phyloP scores from a whole-genome alignment of 2,329 filamentous ascomycete genomes.

The Cryphonectria nitschkei region DNA sequence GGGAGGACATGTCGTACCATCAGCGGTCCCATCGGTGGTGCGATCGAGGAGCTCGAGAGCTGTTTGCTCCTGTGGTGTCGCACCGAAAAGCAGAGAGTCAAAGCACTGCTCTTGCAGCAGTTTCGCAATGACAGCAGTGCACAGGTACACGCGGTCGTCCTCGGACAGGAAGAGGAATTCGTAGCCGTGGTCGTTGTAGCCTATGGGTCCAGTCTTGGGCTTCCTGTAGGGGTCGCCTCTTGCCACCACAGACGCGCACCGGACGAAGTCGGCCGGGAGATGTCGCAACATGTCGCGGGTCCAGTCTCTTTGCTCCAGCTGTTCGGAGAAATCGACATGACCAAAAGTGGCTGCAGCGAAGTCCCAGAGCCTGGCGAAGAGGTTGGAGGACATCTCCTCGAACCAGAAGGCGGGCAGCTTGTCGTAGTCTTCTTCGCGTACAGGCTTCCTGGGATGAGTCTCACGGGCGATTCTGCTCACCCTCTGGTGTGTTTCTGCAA shows the following conservation, averaged over 20 bases:
- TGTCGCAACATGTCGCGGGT: conserved; percentile 17
- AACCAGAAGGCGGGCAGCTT: conserved; percentile 26
- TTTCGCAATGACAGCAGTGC: conserved; percentile 43
- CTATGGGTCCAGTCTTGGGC: neutral
- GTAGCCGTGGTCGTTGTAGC: conserved; percentile 18
- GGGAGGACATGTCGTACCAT: conserved; percentile 14
- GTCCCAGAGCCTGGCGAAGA: conserved; percentile 26
- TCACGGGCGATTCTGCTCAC: conserved; percentile 3
- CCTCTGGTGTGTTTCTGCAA: conserved; percentile 6
- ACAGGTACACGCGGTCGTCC: conserved; percentile 34
- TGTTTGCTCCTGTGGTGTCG: conserved; percentile 31
- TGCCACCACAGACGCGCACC: conserved; percentile 23
- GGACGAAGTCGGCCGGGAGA: conserved; percentile 25
- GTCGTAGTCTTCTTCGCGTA: conserved; percentile 15
- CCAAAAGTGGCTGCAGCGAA: conserved; percentile 25
- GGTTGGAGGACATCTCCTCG: conserved; percentile 22
- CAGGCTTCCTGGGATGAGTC: conserved; percentile 12
- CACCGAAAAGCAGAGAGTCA: conserved; percentile 46
- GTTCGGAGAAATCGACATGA: neutral
- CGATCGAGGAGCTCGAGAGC: conserved; percentile 35
- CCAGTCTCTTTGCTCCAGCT: conserved; percentile 14
- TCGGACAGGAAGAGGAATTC: conserved; percentile 23
- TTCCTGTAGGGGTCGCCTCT: conserved; percentile 20
- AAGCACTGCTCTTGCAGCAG: conserved; percentile 45
- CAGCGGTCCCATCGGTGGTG: neutral